phyloP scores from a whole-genome alignment of 2,329 filamentous ascomycete genomes.

The Scytalidium sp. region DNA sequence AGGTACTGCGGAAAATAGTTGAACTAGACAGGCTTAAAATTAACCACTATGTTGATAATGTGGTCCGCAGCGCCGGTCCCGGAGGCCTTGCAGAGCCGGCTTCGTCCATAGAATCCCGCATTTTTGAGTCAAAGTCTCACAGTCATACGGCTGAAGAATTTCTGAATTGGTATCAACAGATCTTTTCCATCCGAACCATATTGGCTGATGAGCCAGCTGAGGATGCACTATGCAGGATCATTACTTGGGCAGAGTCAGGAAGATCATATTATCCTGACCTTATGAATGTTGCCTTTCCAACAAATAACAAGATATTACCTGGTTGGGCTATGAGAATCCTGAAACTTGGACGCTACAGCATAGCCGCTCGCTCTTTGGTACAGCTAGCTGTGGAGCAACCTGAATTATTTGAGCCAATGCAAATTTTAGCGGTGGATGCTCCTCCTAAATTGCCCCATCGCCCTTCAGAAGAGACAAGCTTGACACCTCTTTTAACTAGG shows the following conservation, averaged over 20 bases:
- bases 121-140: not conserved
- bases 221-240: conserved; percentile 4
- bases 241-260: conserved; percentile 25
- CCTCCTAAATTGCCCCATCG: conserved; percentile 3
- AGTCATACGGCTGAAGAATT: conserved; percentile 1
- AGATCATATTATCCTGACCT: conserved; percentile 22
- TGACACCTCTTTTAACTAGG: conserved; percentile 8
- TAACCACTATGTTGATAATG: conserved; percentile 13
- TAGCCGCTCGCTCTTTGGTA: conserved; percentile 25
- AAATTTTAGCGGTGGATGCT: conserved; percentile 14
- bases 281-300: conserved; percentile 13
- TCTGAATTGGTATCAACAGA: conserved; percentile 9
- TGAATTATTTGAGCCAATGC: conserved; percentile 18
- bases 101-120: conserved; percentile 15
- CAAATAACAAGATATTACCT: conserved; percentile 1
- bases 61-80: conserved; percentile 11
- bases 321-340: conserved; percentile 15
- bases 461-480: conserved; percentile 5
- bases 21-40: conserved; percentile 17
- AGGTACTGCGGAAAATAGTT: conserved; percentile 16
- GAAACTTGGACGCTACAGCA: conserved; percentile 27
- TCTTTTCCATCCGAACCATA: conserved; percentile 3
- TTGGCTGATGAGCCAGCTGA: not conserved
- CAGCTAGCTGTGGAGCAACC: conserved; percentile 24
- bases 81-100: conserved; percentile 15